Percentiles rank a stretch among this genome's conserved stretches.
phyloP scores from a whole-genome alignment of 768 basidiomycete species.

The Lactifluus volemus region DNA sequence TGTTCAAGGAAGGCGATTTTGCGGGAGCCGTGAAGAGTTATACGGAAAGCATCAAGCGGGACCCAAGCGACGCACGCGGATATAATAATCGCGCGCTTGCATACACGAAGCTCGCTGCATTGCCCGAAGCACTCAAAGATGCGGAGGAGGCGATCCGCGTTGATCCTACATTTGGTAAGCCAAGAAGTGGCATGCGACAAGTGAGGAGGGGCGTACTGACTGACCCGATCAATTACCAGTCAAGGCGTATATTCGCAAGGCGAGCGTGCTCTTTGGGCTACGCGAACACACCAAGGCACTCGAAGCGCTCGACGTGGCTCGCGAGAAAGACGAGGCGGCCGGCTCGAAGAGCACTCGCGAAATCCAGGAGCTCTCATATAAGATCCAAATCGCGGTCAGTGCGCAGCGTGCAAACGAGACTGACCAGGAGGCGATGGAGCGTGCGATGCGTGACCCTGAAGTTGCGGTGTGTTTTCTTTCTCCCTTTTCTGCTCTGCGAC shows the following conservation, averaged over 20 bases:
- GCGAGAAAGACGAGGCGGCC: slow-evolving; percentile 62
- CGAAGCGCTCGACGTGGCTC: slow-evolving; percentile 71
- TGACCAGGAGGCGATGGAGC: slow-evolving; percentile 85
- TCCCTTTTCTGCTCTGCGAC: neutral
- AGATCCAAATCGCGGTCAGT: slow-evolving; percentile 73
- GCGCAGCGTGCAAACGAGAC: slow-evolving; percentile 74
- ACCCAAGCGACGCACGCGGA: slow-evolving; percentile 80
- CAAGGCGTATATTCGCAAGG: slow-evolving; percentile 94
- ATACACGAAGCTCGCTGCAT: slow-evolving; percentile 88
- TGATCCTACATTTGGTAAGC: slow-evolving; percentile 75
- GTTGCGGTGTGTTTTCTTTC: slow-evolving; percentile 56
- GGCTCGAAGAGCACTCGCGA: slow-evolving; percentile 68
- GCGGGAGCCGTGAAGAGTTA: slow-evolving; percentile 87
- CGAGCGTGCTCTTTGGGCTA: slow-evolving; percentile 79
- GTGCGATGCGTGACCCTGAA: slow-evolving; percentile 98
- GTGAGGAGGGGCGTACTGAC: neutral
- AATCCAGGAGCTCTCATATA: slow-evolving; percentile 71
- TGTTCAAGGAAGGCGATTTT: slow-evolving; percentile 91
- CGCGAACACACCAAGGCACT: slow-evolving; percentile 85
- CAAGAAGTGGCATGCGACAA: neutral
- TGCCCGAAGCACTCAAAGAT: slow-evolving; percentile 96
- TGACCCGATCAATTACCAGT: slow-evolving; percentile 34
- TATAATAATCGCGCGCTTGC: slow-evolving; percentile 99
- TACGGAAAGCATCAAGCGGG: slow-evolving; percentile 93
- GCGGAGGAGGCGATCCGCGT: slow-evolving; percentile 87